phyloP scores from a whole-genome alignment of 805 yeast genomes.

The Lachancea sp. region DNA sequence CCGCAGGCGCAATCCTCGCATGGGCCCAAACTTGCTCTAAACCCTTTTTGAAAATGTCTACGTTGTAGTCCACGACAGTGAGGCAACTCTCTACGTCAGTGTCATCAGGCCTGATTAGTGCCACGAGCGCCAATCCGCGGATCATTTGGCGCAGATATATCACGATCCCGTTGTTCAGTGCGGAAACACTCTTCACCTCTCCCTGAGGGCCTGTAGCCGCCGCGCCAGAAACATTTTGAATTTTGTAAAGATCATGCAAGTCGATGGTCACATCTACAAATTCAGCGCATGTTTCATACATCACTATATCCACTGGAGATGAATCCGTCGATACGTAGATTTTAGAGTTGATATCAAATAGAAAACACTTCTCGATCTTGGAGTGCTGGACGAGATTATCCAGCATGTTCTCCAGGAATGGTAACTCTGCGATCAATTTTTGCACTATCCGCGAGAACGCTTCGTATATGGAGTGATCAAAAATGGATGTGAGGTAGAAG shows the following conservation, averaged over 20 bases:
- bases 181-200: constrained; percentile 61
- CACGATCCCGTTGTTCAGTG: constrained; percentile 75
- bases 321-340: constrained; percentile 95
- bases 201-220: constrained; percentile 13
- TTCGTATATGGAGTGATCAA: constrained; percentile 93
- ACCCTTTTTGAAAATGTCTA: constrained; percentile 69
- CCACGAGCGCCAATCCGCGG: constrained; percentile 85
- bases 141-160: constrained; percentile 87
- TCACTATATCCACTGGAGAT: constrained; percentile 89
- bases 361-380: constrained; percentile 84
- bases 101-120: constrained; percentile 67
- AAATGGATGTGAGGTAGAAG: constrained; percentile 86
- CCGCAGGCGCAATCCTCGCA: constrained; percentile 20
- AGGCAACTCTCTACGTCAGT: constrained; percentile 41
- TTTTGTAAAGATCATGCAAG: constrained; percentile 62
- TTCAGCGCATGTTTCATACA: constrained; percentile 95
- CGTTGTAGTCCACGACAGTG: constrained; percentile 83
- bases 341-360: constrained; percentile 87
- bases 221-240: constrained; percentile 7
- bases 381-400: constrained; percentile 85
- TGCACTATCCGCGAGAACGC: constrained; percentile 92
- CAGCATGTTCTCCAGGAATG: constrained; percentile 79
- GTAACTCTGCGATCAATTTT: constrained; percentile 81
- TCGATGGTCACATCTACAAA: constrained; percentile 93
- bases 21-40: constrained; percentile 56